These are phyloP conservation scores for Amanita pseudoporphyria DNA, from an alignment of 768 basidiomycete genomes.

Conservation along the genomic window DNA sequence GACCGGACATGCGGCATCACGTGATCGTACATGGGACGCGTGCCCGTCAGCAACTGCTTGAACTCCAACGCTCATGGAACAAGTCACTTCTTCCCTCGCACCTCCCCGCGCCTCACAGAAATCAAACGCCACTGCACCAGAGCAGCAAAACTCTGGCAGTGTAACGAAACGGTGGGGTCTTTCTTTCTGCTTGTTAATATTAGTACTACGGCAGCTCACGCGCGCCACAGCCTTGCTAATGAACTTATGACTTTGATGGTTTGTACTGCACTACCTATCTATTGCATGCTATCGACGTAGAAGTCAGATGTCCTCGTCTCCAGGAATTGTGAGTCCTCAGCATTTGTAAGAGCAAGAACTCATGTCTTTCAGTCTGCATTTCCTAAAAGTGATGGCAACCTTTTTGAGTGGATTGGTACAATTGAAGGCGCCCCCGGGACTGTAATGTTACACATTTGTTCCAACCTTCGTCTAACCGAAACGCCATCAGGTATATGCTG, in stretches of 20 bases:
- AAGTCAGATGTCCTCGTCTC: constrained; percentile 78
- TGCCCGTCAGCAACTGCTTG: neutral
- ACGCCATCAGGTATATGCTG: constrained; percentile 55
- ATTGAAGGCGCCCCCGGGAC: constrained; percentile 77
- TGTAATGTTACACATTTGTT: constrained; percentile 26
- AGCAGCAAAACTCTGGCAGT: constrained; percentile 57
- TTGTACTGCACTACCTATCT: constrained; percentile 14
- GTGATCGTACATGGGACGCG: constrained; percentile 5
- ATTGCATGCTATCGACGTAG: neutral
- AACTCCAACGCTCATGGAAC: constrained; percentile 46
- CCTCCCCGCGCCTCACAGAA: constrained; percentile 52
- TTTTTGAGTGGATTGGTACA: constrained; percentile 87
- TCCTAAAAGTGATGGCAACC: constrained; percentile 76
- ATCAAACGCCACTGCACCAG: constrained; percentile 38
- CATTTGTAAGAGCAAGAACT: neutral
- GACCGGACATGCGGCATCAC: neutral
- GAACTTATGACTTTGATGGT: constrained; percentile 91
- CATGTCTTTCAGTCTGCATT: constrained; percentile 64
- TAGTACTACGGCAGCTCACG: constrained; percentile 7
- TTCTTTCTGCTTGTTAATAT: constrained; percentile 3
- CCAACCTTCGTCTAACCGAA: neutral
- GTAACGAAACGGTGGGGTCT: constrained; percentile 67
- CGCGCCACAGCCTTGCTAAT: constrained; percentile 48
- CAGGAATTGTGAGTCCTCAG: constrained; percentile 62
- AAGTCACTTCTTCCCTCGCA: constrained; percentile 55